phyloP scores from a whole-genome alignment of 1,284 basidiomycete genomes.

The Sphagnurus paluster region DNA sequence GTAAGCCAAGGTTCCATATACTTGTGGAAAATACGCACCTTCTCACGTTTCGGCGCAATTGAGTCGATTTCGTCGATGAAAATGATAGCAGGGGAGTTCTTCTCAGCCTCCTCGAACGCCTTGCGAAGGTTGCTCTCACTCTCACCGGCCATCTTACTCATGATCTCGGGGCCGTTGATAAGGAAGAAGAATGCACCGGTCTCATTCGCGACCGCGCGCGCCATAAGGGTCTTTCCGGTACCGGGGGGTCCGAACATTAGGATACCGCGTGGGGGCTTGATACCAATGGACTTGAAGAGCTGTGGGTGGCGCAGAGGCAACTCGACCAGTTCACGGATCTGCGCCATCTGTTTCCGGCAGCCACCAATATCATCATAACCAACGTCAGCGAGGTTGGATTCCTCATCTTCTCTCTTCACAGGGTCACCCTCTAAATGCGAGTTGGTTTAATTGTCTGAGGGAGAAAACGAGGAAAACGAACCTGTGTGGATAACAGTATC shows the following conservation, averaged over 20 bases:
- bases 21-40: conserved; percentile 49
- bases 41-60: conserved; percentile 99
- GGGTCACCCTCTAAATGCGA: conserved; percentile 85
- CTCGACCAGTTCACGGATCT: conserved; percentile 99
- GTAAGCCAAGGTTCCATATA: conserved; percentile 1
- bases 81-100: conserved; percentile 99
- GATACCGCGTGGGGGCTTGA: conserved; percentile 98
- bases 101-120: conserved; percentile 99
- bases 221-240: conserved; percentile 99
- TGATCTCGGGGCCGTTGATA: conserved; percentile 99
- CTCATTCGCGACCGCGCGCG: conserved; percentile 98
- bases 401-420: conserved; percentile 98
- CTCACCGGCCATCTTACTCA: conserved; percentile 99
- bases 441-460: conserved; percentile 9
- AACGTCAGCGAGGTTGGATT: conserved; percentile 94
- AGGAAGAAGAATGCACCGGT: conserved; percentile 99
- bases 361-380: conserved; percentile 99
- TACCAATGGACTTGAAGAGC: conserved; percentile 99
- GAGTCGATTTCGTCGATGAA: conserved; percentile 99
- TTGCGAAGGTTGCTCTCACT: conserved; percentile 96
- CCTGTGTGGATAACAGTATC: conserved; percentile 96
- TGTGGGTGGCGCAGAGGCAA: conserved; percentile 97
- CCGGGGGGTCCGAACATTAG: conserved; percentile 96
- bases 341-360: conserved; percentile 98
- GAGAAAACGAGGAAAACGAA: conserved; percentile 27